Percentiles rank a stretch among this genome's conserved stretches.
Evolutionary conservation across 768 basidiomycete genomes (phyloP).

Genomic region (Phylloporus sp.): DNA sequence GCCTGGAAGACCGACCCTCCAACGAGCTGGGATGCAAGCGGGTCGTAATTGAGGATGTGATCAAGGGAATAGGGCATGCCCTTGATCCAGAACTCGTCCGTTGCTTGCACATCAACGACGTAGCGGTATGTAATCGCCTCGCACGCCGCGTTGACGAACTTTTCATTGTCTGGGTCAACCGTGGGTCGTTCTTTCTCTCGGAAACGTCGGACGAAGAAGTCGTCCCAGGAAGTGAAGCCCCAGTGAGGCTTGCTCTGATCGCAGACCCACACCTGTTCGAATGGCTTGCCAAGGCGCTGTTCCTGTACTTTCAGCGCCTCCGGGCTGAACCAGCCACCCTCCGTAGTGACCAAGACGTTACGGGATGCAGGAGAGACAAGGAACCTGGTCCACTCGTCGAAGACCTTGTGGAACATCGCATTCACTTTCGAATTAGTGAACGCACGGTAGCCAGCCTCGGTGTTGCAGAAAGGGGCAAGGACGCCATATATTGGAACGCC

Average conservation of each 20-base stretch:
- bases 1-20: conserved; percentile 53
- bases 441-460: conserved; percentile 18
- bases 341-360: conserved; percentile 34
- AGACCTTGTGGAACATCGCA: conserved; percentile 40
- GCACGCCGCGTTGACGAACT: conserved; percentile 45
- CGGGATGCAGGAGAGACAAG: conserved; percentile 41
- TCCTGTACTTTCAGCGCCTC: conserved; percentile 22
- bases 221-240: conserved; percentile 48
- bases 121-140: conserved; percentile 49
- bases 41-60: conserved; percentile 47
- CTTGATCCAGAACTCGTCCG: conserved; percentile 57
- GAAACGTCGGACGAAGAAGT: conserved; percentile 44
- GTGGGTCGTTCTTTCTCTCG: conserved; percentile 36
- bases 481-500: conserved; percentile 19
- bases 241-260: conserved; percentile 35
- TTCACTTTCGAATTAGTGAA: conserved; percentile 40
- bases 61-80: conserved; percentile 54
- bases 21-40: conserved; percentile 37
- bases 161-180: conserved; percentile 17
- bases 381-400: conserved; percentile 46
- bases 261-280: conserved; percentile 37
- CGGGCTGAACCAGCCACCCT: conserved; percentile 47
- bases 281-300: conserved; percentile 19
- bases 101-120: conserved; percentile 32
- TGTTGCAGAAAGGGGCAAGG: conserved; percentile 20